Conservation (phyloP, 2,329 filamentous ascomycete genomes). For the Trichoderma sp. region DNA sequence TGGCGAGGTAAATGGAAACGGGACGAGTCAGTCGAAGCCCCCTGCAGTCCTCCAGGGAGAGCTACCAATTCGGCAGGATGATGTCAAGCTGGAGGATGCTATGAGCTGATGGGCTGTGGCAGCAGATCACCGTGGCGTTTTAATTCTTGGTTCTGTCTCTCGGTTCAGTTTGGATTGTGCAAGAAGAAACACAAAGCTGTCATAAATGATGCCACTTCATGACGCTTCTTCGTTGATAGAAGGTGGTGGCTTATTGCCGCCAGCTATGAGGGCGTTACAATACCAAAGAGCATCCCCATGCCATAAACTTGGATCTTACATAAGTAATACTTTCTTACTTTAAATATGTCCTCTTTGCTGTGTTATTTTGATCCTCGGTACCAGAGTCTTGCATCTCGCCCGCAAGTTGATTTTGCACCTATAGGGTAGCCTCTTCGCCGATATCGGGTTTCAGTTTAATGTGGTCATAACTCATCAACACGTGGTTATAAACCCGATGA, state of each 20-base stretch:
- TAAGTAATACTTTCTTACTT: not conserved
- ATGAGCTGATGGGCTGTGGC: slow-evolving; percentile 3
- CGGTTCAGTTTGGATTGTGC: not conserved
- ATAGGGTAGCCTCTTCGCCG: not conserved
- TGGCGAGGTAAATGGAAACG: slow-evolving; percentile 23
- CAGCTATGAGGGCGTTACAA: not conserved
- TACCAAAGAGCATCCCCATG: fast-evolving
- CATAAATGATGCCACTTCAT: not conserved
- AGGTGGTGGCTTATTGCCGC: not conserved
- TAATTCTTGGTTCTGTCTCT: not conserved
- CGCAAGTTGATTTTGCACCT: not conserved
- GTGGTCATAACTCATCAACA: not conserved
- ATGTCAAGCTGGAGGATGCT: slow-evolving; percentile 38
- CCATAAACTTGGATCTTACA: no score
- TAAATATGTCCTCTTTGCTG: not conserved
- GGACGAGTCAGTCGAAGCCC: not conserved
- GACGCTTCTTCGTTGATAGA: not conserved
- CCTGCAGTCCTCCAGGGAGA: slow-evolving; percentile 58
- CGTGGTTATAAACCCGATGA: not conserved
- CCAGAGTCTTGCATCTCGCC: not conserved
- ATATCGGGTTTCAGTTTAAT: not conserved
- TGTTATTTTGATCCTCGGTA: not conserved
- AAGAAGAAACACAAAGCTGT: not conserved
- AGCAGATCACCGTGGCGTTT: not conserved
- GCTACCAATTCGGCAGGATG: slow-evolving; percentile 38